Percentiles rank a stretch among this genome's conserved stretches.
Evolutionary conservation across 164 flowering plant genomes (phyloP).

Genomic region (Macadamia tetraphylla): DNA sequence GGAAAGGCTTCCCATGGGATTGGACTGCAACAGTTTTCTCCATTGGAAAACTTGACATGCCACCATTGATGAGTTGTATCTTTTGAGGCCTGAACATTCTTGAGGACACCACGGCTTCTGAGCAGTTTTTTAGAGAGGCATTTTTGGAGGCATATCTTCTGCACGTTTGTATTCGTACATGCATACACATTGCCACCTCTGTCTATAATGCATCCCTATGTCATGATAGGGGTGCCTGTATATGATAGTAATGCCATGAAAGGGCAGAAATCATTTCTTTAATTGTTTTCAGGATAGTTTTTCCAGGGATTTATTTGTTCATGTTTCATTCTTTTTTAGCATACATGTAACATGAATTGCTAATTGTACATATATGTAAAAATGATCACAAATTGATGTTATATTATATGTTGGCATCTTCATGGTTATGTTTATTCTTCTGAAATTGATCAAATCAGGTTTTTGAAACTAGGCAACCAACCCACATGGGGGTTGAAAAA

Average conservation of each 20-base stretch:
- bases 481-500: no score
- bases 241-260: not conserved
- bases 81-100: not conserved
- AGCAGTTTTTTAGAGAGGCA: not conserved
- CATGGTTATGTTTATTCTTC: not conserved
- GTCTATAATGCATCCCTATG: not conserved
- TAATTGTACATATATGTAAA: not conserved
- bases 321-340: not conserved
- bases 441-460: constrained; percentile 19
- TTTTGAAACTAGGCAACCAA: not conserved
- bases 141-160: not conserved
- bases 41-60: not conserved
- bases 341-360: not conserved
- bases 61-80: not conserved
- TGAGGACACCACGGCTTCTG: not conserved
- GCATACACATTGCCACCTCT: not conserved
- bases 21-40: not conserved
- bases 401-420: not conserved
- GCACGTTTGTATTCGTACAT: not conserved
- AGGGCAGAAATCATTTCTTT: not conserved
- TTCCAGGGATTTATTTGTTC: not conserved
- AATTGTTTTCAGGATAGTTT: not conserved
- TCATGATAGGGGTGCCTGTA: not conserved
- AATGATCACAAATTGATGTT: not conserved
- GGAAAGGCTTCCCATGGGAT: not conserved